Conservation (phyloP, 139 green algal genomes). For the Chlorella sorokiniana region DNA sequence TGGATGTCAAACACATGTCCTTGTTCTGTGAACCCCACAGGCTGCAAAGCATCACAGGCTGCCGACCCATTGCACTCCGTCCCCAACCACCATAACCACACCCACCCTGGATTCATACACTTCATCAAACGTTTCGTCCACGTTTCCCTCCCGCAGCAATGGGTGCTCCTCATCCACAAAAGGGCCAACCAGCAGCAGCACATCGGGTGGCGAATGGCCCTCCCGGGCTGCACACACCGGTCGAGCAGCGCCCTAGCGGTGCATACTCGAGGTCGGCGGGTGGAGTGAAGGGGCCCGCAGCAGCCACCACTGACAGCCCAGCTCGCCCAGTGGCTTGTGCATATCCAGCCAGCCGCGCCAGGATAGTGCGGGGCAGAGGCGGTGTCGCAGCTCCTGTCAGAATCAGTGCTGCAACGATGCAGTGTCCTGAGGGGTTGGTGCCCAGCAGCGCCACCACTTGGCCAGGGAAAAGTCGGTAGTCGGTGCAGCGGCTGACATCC, state of each 20-base stretch:
- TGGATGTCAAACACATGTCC: neutral
- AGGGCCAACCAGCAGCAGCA: constrained; percentile 87
- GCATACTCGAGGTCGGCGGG: constrained; percentile 68
- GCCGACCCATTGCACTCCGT: neutral
- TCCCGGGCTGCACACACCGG: constrained; percentile 39
- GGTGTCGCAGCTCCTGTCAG: constrained; percentile 53
- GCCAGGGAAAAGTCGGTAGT: constrained; percentile 75
- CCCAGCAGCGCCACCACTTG: constrained; percentile 74
- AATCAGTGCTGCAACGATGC: constrained; percentile 72
- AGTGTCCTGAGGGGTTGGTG: constrained; percentile 76
- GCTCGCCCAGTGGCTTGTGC: constrained; percentile 5
- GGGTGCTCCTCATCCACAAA: constrained; percentile 93
- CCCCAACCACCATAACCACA: neutral
- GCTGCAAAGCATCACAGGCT: neutral
- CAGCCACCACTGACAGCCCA: constrained; percentile 57
- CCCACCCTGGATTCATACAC: constrained; percentile 67
- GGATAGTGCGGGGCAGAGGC: constrained; percentile 4
- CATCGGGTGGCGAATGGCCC: constrained; percentile 46
- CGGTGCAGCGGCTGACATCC: constrained; percentile 62
- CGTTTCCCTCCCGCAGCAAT: constrained; percentile 55
- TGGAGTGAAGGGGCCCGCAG: constrained; percentile 75
- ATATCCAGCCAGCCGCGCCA: neutral
- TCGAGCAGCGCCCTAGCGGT: constrained; percentile 78
- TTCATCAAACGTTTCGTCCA: constrained; percentile 79
- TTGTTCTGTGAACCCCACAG: too few species aligned